Percentiles rank a stretch among this genome's conserved stretches.
Conservation (phyloP, 2,329 filamentous ascomycete genomes). For the Cordyceps cateniannulata region DNA sequence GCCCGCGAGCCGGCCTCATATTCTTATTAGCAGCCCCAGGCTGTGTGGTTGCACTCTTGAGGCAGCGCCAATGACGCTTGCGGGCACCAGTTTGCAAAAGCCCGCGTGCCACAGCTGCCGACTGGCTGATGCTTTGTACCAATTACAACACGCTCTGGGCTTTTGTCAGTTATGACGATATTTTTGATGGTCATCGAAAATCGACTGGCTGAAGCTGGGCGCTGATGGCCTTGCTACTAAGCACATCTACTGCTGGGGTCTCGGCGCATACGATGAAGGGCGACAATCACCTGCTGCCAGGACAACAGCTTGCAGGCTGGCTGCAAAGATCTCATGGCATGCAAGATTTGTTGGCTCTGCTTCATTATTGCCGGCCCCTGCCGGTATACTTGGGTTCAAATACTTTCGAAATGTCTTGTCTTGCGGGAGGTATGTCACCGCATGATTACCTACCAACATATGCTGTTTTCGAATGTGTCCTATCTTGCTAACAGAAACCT, state of each 20-base stretch:
- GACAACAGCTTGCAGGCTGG: too few species aligned
- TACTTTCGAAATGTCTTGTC: too few species aligned
- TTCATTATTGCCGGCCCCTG: too few species aligned
- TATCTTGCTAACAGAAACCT: too few species aligned
- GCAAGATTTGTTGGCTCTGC: too few species aligned
- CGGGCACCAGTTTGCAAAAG: slow-evolving; percentile 2
- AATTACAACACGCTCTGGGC: background rate
- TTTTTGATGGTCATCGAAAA: background rate
- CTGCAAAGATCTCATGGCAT: too few species aligned
- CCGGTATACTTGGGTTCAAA: too few species aligned
- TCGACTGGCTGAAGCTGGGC: background rate
- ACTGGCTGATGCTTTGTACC: background rate
- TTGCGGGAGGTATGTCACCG: too few species aligned
- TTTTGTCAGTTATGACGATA: background rate
- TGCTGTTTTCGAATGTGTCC: too few species aligned
- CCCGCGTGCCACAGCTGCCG: background rate
- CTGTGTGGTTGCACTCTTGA: background rate
- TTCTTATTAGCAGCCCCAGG: background rate
- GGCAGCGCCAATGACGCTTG: background rate
- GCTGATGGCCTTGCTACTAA: background rate
- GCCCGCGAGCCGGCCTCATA: background rate
- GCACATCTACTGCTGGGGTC: background rate
- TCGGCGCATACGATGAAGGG: background rate
- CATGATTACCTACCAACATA: too few species aligned
- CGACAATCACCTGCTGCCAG: background rate